Base-by-base conservation (phyloP, 352 stramenopile genomes). In the Phytophthora pluvialis region DNA sequence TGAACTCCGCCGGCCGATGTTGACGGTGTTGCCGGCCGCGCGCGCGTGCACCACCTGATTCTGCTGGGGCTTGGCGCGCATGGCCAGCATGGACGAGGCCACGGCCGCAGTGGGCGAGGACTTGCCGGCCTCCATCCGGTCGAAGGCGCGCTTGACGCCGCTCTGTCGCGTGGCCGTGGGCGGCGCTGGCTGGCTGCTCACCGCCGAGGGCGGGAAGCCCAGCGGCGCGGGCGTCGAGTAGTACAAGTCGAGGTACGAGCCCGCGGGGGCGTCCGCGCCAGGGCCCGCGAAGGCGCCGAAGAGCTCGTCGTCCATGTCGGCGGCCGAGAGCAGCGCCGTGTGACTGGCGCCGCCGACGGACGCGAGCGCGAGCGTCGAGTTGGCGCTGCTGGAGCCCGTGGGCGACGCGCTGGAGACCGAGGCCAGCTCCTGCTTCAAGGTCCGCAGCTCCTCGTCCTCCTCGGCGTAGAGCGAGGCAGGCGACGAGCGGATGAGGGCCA, bases 71-170 rank as follows among this genome's bases (percentile, higher is more conserved):
- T 65, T 71, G 13, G 59, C 25, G 10, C 49, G 64, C 83, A 93
- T 93, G 15, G 81, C 77, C 50, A 93, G 49, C 81, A 93, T 90
- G 21, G 83, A 93, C 47, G 70, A 87, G 28, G 77, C 81, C 10
- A 89, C 75, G 11, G 78, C 73, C 0, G 75, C 60, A 1, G 78
- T 85, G 8, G 82, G 68, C n/a, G 80, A 89, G 26, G 67, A 44
- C 58, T 74, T 74, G 16, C 72, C 56, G 25, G 48, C 18, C 2
- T 64, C 43, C 54, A 86, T 72, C n/a, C 42, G 56, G 13, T 85
- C 73, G 55, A 70, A 74, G 10, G 64, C 60, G 3, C 83, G 78
- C 64, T 90, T 92, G 26, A 78, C 67, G 38, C 80, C 80, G 29
- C 71, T 60, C 29, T 66, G 66, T 50, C 54, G 33, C 18, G 60